Conservation (phyloP, 129 eudicot species). For the Chrysanthemum makinoi region DNA sequence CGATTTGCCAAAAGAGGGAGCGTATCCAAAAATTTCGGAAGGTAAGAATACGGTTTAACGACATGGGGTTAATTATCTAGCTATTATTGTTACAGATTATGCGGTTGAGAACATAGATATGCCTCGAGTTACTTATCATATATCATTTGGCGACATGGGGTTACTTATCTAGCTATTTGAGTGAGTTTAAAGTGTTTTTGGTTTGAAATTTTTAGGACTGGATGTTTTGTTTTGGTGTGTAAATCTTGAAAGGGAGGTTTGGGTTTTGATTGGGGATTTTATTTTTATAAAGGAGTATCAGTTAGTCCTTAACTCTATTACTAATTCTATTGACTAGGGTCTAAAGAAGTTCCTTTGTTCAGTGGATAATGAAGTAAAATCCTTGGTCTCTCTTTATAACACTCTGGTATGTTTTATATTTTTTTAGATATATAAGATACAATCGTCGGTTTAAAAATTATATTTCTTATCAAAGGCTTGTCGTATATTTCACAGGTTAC, state of each 20-base stretch:
- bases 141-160: no score
- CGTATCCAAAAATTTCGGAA: conserved; percentile 53
- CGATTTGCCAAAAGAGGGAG: conserved; percentile 76
- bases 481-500: conserved; percentile 54
- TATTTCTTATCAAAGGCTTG: neutral
- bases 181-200: no score
- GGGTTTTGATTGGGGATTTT: no score
- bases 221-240: no score
- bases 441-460: neutral
- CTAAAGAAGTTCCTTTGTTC: conserved; percentile 75
- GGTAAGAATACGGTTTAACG: conserved; percentile 36
- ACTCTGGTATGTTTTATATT: conserved; percentile 57
- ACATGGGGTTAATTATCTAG: neutral
- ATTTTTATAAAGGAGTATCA: neutral
- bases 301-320: neutral
- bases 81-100: neutral
- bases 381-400: conserved; percentile 76
- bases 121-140: no score
- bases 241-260: no score
- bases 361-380: conserved; percentile 85
- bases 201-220: no score
- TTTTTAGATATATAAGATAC: neutral
- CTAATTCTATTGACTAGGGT: conserved; percentile 40
- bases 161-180: no score
- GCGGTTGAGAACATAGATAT: neutral